Evolutionary conservation across 1,284 basidiomycete genomes (phyloP).

Genomic region (Pyrrhoderma lamaoense): DNA sequence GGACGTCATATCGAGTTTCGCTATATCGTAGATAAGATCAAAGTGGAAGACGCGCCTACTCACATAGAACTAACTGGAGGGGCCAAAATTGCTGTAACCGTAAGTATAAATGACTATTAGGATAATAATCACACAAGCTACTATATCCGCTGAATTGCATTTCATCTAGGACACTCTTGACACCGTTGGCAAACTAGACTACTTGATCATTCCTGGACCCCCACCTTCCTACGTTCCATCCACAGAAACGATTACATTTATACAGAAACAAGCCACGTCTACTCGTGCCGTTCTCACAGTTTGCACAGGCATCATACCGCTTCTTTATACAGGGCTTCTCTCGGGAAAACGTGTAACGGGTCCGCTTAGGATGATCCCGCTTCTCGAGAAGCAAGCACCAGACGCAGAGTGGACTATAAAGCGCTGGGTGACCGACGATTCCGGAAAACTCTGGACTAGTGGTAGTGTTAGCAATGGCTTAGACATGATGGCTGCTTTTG

Average conservation of each 20-base stretch:
- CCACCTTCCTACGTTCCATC: conserved; percentile 7
- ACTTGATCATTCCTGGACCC: conserved; percentile 15
- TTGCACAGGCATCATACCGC: conserved; percentile 14
- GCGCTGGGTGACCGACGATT: conserved; percentile 8
- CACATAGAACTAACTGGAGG: conserved; percentile 3
- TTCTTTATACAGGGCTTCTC: conserved; percentile 11
- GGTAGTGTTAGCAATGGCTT: conserved; percentile 14
- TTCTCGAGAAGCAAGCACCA: conserved; percentile 4
- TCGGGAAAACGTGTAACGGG: conserved; percentile 12
- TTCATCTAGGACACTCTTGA: conserved; percentile 12
- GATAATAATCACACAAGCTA: too few species aligned
- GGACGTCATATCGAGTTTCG: conserved; percentile 9
- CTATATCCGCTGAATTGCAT: too few species aligned
- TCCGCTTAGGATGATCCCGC: conserved; percentile 7
- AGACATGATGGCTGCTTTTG: conserved; percentile 15
- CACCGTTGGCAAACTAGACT: conserved; percentile 12
- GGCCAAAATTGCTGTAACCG: conserved; percentile 5
- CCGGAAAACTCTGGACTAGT: conserved; percentile 13
- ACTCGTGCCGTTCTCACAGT: conserved; percentile 7
- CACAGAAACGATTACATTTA: conserved; percentile 6
- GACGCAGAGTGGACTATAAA: conserved; percentile 12
- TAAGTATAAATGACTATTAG: neutral
- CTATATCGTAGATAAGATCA: conserved; percentile 13
- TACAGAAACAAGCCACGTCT: conserved; percentile 1
- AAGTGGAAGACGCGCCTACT: neutral